Percentiles rank a stretch among this genome's conserved stretches.
phyloP scores from a whole-genome alignment of 805 yeast genomes.

The Kregervanrija fluxuum region DNA sequence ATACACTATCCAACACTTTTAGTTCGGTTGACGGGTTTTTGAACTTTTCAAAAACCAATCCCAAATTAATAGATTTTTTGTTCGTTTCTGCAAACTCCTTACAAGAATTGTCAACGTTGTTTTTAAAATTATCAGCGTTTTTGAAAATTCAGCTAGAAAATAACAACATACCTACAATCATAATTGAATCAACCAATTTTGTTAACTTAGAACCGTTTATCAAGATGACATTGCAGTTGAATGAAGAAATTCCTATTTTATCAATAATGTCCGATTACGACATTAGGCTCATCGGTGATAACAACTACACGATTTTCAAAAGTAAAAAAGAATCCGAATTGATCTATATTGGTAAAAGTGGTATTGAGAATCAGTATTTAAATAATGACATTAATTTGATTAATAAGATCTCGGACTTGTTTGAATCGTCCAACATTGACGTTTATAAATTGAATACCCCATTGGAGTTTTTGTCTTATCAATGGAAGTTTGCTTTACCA shows the following conservation, averaged over 20 bases:
- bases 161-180: slow-evolving; percentile 39
- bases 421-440: slow-evolving; percentile 34
- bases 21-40: too few relatives aligned
- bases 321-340: slow-evolving; percentile 36
- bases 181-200: slow-evolving; percentile 66
- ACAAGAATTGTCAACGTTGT: slow-evolving; percentile 41
- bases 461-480: slow-evolving; percentile 58
- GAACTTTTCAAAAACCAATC: slow-evolving; percentile 9
- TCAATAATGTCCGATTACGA: slow-evolving; percentile 61
- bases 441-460: slow-evolving; percentile 45
- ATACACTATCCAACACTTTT: slow-evolving; percentile 12
- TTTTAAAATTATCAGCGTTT: slow-evolving; percentile 31
- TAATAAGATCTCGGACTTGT: slow-evolving; percentile 30
- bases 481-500: slow-evolving; percentile 83
- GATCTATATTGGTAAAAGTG: slow-evolving; percentile 36
- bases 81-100: slow-evolving; percentile 41
- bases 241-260: slow-evolving; percentile 33
- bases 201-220: slow-evolving; percentile 65
- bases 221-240: slow-evolving; percentile 31
- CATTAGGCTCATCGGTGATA: slow-evolving; percentile 33
- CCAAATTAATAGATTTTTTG: slow-evolving; percentile 33
- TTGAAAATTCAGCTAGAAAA: slow-evolving; percentile 22
- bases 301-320: slow-evolving; percentile 29
- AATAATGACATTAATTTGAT: slow-evolving; percentile 33
- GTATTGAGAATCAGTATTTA: slow-evolving; percentile 36